Conservation (phyloP, 1,139 yeast genomes). For the Wickerhamiella infanticola region DNA sequence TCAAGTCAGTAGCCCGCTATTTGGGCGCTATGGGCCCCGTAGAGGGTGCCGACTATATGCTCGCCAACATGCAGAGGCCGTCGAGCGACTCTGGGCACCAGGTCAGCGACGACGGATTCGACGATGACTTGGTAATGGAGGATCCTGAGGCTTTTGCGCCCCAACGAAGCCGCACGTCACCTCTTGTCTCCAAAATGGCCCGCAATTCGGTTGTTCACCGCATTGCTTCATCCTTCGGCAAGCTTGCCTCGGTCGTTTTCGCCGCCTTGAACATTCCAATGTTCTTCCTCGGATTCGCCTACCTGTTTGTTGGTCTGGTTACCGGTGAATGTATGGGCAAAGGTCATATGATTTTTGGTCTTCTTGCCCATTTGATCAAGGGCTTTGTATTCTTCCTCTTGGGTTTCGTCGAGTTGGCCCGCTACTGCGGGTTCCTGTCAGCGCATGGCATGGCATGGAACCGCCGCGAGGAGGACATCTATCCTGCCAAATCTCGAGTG, state of each 20-base stretch:
- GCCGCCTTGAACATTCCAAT: constrained; percentile 48
- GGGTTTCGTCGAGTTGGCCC: constrained; percentile 63
- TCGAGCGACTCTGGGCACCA: constrained; percentile 12
- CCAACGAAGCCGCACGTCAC: constrained; percentile 10
- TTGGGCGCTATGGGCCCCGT: constrained; percentile 18
- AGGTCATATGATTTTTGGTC: constrained; percentile 51
- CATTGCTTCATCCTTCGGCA: constrained; percentile 28
- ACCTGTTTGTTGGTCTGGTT: constrained; percentile 62
- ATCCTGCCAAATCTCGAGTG: background rate
- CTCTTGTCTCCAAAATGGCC: constrained; percentile 17
- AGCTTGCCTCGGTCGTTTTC: constrained; percentile 28
- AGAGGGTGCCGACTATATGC: constrained; percentile 24
- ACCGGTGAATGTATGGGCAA: constrained; percentile 57
- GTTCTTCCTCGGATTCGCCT: constrained; percentile 42
- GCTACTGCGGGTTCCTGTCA: constrained; percentile 72
- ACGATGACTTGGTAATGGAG: constrained; percentile 1
- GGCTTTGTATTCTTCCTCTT: constrained; percentile 69
- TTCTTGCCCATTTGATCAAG: constrained; percentile 88
- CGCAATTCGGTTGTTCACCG: constrained; percentile 20
- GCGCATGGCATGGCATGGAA: constrained; percentile 91
- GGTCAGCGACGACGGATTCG: constrained; percentile 6
- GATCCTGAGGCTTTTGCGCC: constrained; percentile 3
- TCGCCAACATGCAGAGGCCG: constrained; percentile 13
- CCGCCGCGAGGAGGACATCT: constrained; percentile 18
- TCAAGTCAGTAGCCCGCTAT: constrained; percentile 26